These are phyloP conservation scores for Nymphaea colorata DNA, from an alignment of 164 flowering plant species.

Conservation along the genomic window DNA sequence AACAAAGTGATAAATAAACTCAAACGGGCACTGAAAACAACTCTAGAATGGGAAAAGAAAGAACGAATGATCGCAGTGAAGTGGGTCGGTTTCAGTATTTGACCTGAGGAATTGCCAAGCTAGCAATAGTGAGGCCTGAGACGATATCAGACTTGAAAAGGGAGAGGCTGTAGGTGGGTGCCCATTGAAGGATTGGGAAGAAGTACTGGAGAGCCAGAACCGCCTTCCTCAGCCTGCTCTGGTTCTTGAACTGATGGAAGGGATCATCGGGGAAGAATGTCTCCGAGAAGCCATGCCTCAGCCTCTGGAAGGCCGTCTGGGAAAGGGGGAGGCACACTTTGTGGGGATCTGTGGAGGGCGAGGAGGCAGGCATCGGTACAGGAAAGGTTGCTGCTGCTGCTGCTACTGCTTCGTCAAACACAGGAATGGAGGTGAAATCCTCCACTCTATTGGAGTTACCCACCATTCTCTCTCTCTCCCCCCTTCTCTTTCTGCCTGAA, in stretches of 20 bases:
- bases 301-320: constrained; percentile 33
- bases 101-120: constrained; percentile 58
- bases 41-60: neutral
- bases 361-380: neutral
- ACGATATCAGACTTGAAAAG: constrained; percentile 39
- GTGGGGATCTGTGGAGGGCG: constrained; percentile 29
- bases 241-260: constrained; percentile 57
- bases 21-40: neutral
- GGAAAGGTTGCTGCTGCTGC: constrained; percentile 18
- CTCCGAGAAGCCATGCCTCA: constrained; percentile 49
- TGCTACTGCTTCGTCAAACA: constrained; percentile 8
- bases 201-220: constrained; percentile 55
- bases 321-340: constrained; percentile 57
- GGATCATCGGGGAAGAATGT: constrained; percentile 95
- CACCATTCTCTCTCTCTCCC: constrained; percentile 25
- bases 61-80: neutral
- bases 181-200: constrained; percentile 73
- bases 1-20: neutral
- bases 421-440: constrained; percentile 2
- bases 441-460: constrained; percentile 44
- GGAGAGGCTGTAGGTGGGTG: constrained; percentile 20
- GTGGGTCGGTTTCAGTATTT: neutral
- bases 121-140: constrained; percentile 63
- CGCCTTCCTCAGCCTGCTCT: constrained; percentile 25
- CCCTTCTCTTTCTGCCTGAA: neutral